These are phyloP conservation scores for Neodidymelliopsis sp. DNA, from an alignment of 2,329 filamentous ascomycete genomes.

Conservation along the genomic window DNA sequence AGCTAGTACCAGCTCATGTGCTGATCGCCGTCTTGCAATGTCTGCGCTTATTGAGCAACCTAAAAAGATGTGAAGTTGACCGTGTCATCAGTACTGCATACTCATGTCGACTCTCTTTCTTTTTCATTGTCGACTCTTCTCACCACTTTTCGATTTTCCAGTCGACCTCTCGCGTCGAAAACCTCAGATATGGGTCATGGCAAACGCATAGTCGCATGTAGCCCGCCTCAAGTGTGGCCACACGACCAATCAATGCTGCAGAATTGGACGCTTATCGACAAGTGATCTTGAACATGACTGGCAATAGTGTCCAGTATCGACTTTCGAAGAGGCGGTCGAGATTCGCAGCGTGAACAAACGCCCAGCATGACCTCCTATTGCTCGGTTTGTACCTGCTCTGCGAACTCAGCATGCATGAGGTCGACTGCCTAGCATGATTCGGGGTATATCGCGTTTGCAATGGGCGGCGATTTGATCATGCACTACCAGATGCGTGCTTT, in stretches of 20 bases:
- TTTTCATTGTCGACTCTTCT: too few relatives aligned
- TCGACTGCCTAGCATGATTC: not conserved
- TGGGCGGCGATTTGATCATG: not conserved
- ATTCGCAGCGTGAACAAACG: slow-evolving; percentile 20
- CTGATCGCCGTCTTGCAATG: too few relatives aligned
- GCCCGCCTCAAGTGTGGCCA: too few relatives aligned
- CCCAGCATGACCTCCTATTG: slow-evolving; percentile 14
- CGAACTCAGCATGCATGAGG: not conserved
- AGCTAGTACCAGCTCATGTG: too few relatives aligned
- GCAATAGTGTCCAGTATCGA: too few relatives aligned
- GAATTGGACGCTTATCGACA: not conserved
- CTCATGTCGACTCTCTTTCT: too few relatives aligned
- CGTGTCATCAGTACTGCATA: too few relatives aligned
- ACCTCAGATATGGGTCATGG: not conserved
- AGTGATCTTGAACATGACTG: too few relatives aligned
- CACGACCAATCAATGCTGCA: not conserved
- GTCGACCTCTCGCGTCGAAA: not conserved
- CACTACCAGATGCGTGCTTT: not conserved
- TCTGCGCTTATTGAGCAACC: too few relatives aligned
- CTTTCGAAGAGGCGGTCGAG: slow-evolving; percentile 5
- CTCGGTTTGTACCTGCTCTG: not conserved
- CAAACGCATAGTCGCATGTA: not conserved
- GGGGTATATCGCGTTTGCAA: not conserved
- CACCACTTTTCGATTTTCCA: not conserved
- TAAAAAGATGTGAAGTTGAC: too few relatives aligned